phyloP scores from a whole-genome alignment of 163 green algal species.

The Chlorella variabilis region DNA sequence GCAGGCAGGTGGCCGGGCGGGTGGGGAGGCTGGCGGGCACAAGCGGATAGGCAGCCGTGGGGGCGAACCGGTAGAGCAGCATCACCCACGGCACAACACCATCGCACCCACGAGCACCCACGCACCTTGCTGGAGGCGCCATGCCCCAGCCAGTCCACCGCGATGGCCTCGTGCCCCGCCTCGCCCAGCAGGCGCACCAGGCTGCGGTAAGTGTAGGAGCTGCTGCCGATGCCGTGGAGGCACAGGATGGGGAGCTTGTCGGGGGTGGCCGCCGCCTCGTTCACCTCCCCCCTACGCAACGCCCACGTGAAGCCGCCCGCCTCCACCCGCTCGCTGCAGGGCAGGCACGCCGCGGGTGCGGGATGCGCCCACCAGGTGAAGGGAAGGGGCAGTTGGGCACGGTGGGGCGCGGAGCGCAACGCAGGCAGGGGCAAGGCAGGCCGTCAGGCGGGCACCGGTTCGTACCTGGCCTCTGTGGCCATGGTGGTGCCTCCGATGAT shows the following conservation, averaged over 20 bases:
- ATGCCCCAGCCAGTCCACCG: constrained; percentile 81
- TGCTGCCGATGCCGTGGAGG: constrained; percentile 41
- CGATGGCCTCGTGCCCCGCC: constrained; percentile 66
- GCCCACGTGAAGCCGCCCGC: constrained; percentile 26
- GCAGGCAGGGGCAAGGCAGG: too few species aligned
- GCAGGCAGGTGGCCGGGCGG: background rate
- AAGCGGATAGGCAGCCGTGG: too few species aligned
- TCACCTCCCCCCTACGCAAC: constrained; percentile 4
- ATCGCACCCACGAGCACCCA: background rate
- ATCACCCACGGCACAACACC: background rate
- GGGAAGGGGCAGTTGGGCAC: too few species aligned
- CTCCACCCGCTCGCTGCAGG: background rate
- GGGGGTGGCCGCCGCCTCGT: background rate
- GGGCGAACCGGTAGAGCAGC: too few species aligned
- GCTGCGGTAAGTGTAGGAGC: constrained; percentile 36
- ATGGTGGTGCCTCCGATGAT: constrained; percentile 33
- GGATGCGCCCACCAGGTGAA: too few species aligned
- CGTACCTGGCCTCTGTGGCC: background rate
- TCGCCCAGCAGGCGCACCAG: constrained; percentile 58
- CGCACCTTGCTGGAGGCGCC: constrained; percentile 65
- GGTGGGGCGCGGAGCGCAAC: too few species aligned
- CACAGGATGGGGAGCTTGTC: constrained; percentile 41
- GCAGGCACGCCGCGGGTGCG: too few species aligned
- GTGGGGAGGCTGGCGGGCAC: background rate
- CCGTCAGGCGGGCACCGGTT: too few species aligned